Percentiles rank a stretch among this genome's conserved stretches.
phyloP scores from a whole-genome alignment of 164 flowering plant genomes.

The Sextonia rubra region DNA sequence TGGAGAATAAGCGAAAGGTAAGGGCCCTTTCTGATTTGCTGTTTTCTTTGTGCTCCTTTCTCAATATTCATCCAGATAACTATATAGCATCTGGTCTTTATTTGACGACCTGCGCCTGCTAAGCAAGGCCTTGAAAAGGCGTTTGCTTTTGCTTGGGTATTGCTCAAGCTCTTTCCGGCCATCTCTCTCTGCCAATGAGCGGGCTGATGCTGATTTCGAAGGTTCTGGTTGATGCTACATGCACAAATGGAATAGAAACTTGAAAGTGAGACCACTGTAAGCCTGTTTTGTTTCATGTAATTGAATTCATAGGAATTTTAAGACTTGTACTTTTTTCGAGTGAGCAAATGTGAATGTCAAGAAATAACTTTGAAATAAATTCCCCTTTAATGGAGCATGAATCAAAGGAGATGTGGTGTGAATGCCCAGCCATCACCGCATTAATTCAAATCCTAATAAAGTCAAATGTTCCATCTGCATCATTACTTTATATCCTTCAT shows the following conservation, averaged over 20 bases:
- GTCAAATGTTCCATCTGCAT: no score
- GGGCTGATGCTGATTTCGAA: slow-evolving; percentile 69
- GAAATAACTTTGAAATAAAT: no score
- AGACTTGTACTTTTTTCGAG: no score
- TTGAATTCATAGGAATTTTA: no score
- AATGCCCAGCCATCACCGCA: no score
- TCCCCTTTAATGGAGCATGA: no score
- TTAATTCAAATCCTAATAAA: no score
- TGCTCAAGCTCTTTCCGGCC: slow-evolving; percentile 42
- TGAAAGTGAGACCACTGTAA: neutral
- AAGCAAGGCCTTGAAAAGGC: slow-evolving; percentile 62
- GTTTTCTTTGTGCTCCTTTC: neutral
- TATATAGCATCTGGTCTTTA: slow-evolving; percentile 59
- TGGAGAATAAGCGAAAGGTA: neutral
- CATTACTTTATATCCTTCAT: no score
- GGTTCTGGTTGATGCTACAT: slow-evolving; percentile 35
- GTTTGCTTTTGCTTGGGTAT: slow-evolving; percentile 55
- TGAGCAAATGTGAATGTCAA: no score
- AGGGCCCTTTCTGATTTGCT: neutral
- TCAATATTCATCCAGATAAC: slow-evolving; percentile 63
- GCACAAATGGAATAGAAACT: neutral
- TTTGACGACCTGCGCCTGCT: slow-evolving; percentile 61
- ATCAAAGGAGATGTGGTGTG: no score
- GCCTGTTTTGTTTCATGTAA: neutral
- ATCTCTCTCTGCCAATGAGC: slow-evolving; percentile 35